phyloP scores from a whole-genome alignment of 495 filamentous ascomycete species.

The Cenococcum geophilum region DNA sequence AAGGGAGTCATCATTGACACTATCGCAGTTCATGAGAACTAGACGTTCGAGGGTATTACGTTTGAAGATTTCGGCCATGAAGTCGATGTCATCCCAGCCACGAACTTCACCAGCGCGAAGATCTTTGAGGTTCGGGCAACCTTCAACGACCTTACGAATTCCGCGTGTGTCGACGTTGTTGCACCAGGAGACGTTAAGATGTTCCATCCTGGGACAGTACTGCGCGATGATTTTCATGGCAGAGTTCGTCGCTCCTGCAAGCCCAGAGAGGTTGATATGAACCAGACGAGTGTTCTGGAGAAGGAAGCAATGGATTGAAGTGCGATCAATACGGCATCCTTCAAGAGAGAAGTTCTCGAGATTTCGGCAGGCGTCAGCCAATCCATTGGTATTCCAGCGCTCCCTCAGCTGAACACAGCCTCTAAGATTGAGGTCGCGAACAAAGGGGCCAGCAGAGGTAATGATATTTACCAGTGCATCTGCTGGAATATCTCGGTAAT shows the following conservation, averaged over 20 bases:
- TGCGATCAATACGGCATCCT: constrained; percentile 77
- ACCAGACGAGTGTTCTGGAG: constrained; percentile 68
- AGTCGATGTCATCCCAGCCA: constrained; percentile 65
- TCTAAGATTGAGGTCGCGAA: constrained; percentile 81
- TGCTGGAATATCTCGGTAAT: constrained; percentile 80
- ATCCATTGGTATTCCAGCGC: constrained; percentile 65
- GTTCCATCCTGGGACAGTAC: constrained; percentile 72
- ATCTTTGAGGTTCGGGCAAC: constrained; percentile 68
- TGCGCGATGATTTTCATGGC: constrained; percentile 83
- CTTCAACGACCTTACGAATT: constrained; percentile 62
- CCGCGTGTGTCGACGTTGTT: constrained; percentile 75
- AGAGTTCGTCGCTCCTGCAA: constrained; percentile 71
- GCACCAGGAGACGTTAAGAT: constrained; percentile 89
- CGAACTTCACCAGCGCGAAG: constrained; percentile 75
- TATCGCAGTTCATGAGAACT: constrained; percentile 67
- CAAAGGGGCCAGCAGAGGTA: constrained; percentile 75
- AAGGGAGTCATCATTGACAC: constrained; percentile 67
- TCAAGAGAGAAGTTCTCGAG: constrained; percentile 81
- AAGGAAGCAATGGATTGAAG: constrained; percentile 73
- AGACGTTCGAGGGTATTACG: constrained; percentile 77
- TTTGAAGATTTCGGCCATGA: constrained; percentile 66
- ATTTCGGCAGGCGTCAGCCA: constrained; percentile 77
- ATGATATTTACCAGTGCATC: constrained; percentile 81
- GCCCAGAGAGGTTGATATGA: constrained; percentile 77
- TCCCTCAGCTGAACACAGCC: constrained; percentile 72